Evolutionary conservation across 768 basidiomycete species (phyloP).

Genomic region (Lactarius tabidus): DNA sequence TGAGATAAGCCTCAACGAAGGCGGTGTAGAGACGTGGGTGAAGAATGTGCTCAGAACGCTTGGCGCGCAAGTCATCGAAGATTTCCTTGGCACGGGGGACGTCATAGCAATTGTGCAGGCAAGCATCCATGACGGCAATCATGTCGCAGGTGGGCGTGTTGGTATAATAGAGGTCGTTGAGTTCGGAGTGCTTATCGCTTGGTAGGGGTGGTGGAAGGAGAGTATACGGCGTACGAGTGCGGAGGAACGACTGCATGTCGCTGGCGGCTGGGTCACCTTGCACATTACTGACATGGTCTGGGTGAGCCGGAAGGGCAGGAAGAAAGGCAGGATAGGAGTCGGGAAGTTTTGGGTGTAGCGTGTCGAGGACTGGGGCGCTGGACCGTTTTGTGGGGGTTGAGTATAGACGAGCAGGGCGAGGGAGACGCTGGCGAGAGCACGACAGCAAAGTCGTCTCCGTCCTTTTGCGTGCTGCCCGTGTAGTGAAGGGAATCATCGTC

Average conservation of each 20-base stretch:
- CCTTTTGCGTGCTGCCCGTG: slow-evolving; percentile 26
- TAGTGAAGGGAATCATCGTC: slow-evolving; percentile 33
- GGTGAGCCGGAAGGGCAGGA: slow-evolving; percentile 29
- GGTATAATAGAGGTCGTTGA: slow-evolving; percentile 53
- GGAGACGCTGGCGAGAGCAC: slow-evolving; percentile 61
- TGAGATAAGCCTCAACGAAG: slow-evolving; percentile 61
- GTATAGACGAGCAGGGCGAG: slow-evolving; percentile 66
- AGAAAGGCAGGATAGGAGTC: slow-evolving; percentile 40
- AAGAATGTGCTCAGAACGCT: slow-evolving; percentile 44
- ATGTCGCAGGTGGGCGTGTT: slow-evolving; percentile 66
- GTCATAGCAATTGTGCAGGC: slow-evolving; percentile 70
- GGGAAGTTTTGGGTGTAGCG: slow-evolving; percentile 37
- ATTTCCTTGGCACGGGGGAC: slow-evolving; percentile 71
- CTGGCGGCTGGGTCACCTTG: slow-evolving; percentile 20
- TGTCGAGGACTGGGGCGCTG: slow-evolving; percentile 48
- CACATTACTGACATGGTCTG: slow-evolving; percentile 1
- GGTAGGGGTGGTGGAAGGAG: slow-evolving; percentile 68
- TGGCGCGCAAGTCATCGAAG: slow-evolving; percentile 56
- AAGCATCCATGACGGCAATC: slow-evolving; percentile 78
- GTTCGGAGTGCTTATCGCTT: slow-evolving; percentile 36
- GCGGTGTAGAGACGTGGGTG: slow-evolving; percentile 54
- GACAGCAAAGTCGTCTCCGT: slow-evolving; percentile 46
- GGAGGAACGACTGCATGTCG: slow-evolving; percentile 51
- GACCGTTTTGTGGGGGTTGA: slow-evolving; percentile 58
- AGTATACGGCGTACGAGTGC: slow-evolving; percentile 46